phyloP scores from a whole-genome alignment of 768 basidiomycete genomes.

The Boletus sp. region DNA sequence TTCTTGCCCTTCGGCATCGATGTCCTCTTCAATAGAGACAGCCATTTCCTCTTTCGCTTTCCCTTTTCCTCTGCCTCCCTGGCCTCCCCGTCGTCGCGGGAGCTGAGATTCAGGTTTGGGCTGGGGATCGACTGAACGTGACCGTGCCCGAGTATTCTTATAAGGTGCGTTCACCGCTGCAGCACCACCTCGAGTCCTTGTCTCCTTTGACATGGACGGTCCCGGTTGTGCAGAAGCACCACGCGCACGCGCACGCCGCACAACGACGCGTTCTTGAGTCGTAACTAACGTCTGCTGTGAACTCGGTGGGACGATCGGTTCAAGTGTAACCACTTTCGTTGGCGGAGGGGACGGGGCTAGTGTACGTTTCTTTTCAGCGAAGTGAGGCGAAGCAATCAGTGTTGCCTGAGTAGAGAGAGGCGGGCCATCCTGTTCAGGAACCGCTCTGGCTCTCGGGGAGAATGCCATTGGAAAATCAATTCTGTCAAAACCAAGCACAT shows the following conservation, averaged over 20 bases:
- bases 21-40: constrained; percentile 8
- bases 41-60: constrained; percentile 4
- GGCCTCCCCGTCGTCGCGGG: neutral
- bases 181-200: neutral
- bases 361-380: neutral
- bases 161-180: constrained; percentile 4
- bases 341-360: neutral
- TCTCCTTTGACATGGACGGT: constrained; percentile 1
- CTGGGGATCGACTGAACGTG: constrained; percentile 18
- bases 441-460: neutral
- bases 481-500: constrained; percentile 2
- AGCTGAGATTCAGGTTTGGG: neutral
- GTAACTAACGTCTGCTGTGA: constrained; percentile 9
- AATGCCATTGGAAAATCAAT: neutral
- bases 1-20: neutral
- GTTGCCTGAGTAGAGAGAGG: constrained; percentile 26
- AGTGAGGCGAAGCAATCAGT: constrained; percentile 19
- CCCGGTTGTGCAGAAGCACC: constrained; percentile 15
- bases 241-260: constrained; percentile 3
- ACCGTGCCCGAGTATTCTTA: constrained; percentile 22
- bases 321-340: neutral
- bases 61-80: neutral
- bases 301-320: neutral
- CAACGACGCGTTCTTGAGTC: neutral
- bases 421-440: constrained; percentile 3